Percentiles rank a stretch among this genome's conserved stretches.
Conservation (phyloP, 2,329 filamentous ascomycete genomes). For the Fusarium sacchari region DNA sequence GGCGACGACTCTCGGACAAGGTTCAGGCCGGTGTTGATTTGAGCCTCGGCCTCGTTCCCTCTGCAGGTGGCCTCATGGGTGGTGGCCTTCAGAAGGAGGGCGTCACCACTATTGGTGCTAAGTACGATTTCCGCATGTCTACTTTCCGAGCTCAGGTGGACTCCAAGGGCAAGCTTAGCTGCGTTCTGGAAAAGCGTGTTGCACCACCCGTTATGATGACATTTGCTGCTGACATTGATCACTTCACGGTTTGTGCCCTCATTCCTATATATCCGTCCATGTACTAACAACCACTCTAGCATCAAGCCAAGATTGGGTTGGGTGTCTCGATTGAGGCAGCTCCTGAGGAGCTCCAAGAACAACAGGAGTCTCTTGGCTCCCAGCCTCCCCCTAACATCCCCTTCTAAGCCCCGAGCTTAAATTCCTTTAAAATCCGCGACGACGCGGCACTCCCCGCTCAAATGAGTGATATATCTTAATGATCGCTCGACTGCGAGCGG, state of each 20-base stretch:
- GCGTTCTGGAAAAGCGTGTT: constrained; percentile 94
- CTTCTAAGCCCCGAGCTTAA: constrained; percentile 60
- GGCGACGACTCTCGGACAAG: constrained; percentile 90
- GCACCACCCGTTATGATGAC: constrained; percentile 92
- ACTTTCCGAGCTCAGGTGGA: constrained; percentile 97
- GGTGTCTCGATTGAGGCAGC: constrained; percentile 91
- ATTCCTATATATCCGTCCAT: background rate
- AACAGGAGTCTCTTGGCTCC: constrained; percentile 72
- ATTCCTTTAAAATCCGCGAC: constrained; percentile 31
- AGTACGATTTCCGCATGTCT: constrained; percentile 97
- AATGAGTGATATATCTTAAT: constrained; percentile 43
- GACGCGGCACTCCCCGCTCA: constrained; percentile 32
- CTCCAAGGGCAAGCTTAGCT: constrained; percentile 92
- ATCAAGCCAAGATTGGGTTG: constrained; percentile 93
- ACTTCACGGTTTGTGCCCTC: constrained; percentile 79
- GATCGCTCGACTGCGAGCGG: constrained; percentile 40
- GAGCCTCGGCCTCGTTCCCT: constrained; percentile 82
- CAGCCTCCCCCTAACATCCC: constrained; percentile 68
- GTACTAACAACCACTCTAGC: constrained; percentile 63
- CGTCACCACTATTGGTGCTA: constrained; percentile 89
- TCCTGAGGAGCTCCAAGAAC: constrained; percentile 86
- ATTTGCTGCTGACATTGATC: constrained; percentile 96
- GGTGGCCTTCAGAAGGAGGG: constrained; percentile 84
- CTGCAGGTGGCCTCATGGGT: constrained; percentile 77
- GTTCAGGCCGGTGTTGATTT: constrained; percentile 96